Percentiles rank a stretch among this genome's conserved stretches.
These are phyloP conservation scores for Nicotiana knightiana DNA, from an alignment of 257 asterid genomes.

Conservation along the genomic window DNA sequence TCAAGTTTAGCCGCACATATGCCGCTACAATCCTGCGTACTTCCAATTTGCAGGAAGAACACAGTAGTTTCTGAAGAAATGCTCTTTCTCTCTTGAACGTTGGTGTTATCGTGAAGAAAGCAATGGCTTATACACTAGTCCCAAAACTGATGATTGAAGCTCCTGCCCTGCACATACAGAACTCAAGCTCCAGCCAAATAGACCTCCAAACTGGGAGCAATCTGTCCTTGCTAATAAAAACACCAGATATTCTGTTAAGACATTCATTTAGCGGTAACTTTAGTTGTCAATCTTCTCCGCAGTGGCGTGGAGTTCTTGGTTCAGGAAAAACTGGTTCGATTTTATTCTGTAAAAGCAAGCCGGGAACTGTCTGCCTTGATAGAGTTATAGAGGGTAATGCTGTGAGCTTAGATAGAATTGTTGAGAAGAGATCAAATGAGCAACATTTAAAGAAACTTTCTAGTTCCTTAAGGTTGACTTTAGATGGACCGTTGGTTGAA, in stretches of 20 bases:
- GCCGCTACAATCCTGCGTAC: background rate
- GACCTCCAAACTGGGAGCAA: slow-evolving; percentile 19
- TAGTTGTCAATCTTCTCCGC: slow-evolving; percentile 16
- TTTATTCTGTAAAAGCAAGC: slow-evolving; percentile 32
- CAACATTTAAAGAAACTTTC: slow-evolving; percentile 26
- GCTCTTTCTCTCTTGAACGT: slow-evolving; percentile 1
- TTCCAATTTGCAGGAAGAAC: background rate
- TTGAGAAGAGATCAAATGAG: slow-evolving; percentile 21
- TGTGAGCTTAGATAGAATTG: slow-evolving; percentile 18
- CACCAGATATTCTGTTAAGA: slow-evolving; percentile 17
- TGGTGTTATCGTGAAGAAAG: slow-evolving; percentile 10
- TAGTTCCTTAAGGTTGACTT: slow-evolving; percentile 21
- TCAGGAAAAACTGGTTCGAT: slow-evolving; percentile 21
- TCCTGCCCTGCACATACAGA: slow-evolving; percentile 23
- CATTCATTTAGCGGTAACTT: slow-evolving; percentile 14
- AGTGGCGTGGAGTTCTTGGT: slow-evolving; percentile 20
- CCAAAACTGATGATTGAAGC: slow-evolving; percentile 38
- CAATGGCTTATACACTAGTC: slow-evolving; percentile 33
- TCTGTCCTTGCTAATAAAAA: slow-evolving; percentile 15
- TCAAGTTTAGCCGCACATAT: background rate
- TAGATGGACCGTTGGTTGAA: slow-evolving; percentile 42
- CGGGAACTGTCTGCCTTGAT: slow-evolving; percentile 34
- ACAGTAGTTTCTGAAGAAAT: background rate
- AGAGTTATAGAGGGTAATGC: slow-evolving; percentile 22
- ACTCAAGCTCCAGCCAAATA: slow-evolving; percentile 25